Percentiles rank a stretch among this genome's conserved stretches.
Evolutionary conservation across 1,139 yeast species (phyloP).

Genomic region (Zygotorulaspora mrakii): DNA sequence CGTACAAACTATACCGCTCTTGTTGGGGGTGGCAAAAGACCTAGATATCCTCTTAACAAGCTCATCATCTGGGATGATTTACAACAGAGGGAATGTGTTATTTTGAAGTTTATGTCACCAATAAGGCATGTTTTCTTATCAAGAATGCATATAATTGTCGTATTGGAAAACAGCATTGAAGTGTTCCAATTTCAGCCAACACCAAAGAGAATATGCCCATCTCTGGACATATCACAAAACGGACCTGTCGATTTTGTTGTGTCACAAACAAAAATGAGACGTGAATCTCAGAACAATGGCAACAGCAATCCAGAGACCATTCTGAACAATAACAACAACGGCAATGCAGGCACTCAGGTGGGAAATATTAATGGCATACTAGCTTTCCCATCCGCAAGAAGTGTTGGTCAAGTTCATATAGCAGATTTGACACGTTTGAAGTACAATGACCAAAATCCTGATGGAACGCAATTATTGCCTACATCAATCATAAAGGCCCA

Average conservation of each 20-base stretch:
- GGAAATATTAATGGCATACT: conserved; percentile 21
- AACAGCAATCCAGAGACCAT: conserved; percentile 4
- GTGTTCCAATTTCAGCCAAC: conserved; percentile 80
- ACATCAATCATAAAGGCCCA: conserved; percentile 69
- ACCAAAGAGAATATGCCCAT: conserved; percentile 64
- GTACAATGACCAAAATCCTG: conserved; percentile 65
- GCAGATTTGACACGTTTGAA: conserved; percentile 64
- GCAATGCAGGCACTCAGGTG: conserved; percentile 7
- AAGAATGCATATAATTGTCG: conserved; percentile 69
- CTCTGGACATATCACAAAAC: conserved; percentile 35
- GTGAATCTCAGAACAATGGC: conserved; percentile 12
- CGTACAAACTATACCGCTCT: conserved; percentile 85
- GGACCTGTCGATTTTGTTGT: conserved; percentile 43
- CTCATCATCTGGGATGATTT: conserved; percentile 88
- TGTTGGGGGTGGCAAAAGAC: conserved; percentile 83
- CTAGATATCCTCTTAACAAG: conserved; percentile 72
- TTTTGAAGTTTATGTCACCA: conserved; percentile 70
- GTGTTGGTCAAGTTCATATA: conserved; percentile 70
- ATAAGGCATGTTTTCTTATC: conserved; percentile 72
- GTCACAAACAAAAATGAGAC: conserved; percentile 50
- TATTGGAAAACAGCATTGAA: conserved; percentile 60
- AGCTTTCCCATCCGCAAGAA: conserved; percentile 28
- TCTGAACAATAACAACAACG: conserved; percentile 6
- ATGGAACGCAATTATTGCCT: conserved; percentile 45
- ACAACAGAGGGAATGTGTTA: conserved; percentile 69